A percentile compares a stretch with the other conserved stretches of the same genome.
phyloP scores from a whole-genome alignment of 2,329 filamentous ascomycete species.

The Penicillium sp. region DNA sequence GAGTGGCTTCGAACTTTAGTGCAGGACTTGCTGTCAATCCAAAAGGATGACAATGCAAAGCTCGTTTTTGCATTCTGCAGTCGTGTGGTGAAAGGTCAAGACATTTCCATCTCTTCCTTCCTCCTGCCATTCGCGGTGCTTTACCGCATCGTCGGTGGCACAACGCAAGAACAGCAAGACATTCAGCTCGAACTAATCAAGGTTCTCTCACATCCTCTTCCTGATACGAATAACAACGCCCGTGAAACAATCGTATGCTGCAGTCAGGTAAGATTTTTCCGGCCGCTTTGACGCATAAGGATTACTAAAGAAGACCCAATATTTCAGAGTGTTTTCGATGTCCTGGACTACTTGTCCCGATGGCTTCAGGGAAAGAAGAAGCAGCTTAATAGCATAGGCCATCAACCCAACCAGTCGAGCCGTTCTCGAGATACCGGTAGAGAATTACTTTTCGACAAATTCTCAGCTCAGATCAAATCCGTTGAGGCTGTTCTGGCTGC shows the following conservation, averaged over 20 bases:
- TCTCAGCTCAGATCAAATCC: conserved; percentile 51
- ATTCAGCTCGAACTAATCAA: conserved; percentile 72
- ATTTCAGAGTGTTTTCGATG: conserved; percentile 75
- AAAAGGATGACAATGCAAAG: conserved; percentile 70
- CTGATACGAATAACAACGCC: conserved; percentile 55
- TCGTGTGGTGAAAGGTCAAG: conserved; percentile 80
- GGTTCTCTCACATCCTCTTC: conserved; percentile 68
- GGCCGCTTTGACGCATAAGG: not conserved
- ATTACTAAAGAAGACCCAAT: conserved; percentile 3
- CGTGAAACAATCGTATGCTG: conserved; percentile 78
- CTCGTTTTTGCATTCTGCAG: conserved; percentile 79
- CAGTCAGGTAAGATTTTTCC: conserved; percentile 68
- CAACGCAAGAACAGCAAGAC: conserved; percentile 61
- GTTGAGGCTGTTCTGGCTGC: conserved; percentile 72
- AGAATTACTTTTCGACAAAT: conserved; percentile 32
- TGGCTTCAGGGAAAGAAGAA: conserved; percentile 82
- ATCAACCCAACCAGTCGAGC: conserved; percentile 27
- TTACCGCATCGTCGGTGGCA: conserved; percentile 76
- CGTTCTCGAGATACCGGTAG: conserved; percentile 29
- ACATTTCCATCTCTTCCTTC: conserved; percentile 82
- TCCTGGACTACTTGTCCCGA: conserved; percentile 86
- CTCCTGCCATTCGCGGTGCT: conserved; percentile 83
- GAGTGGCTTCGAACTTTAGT: conserved; percentile 81
- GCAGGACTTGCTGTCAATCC: conserved; percentile 76
- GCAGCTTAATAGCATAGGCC: conserved; percentile 37